phyloP scores from a whole-genome alignment of 129 eudicot genomes.

The Sambucus nigra region DNA sequence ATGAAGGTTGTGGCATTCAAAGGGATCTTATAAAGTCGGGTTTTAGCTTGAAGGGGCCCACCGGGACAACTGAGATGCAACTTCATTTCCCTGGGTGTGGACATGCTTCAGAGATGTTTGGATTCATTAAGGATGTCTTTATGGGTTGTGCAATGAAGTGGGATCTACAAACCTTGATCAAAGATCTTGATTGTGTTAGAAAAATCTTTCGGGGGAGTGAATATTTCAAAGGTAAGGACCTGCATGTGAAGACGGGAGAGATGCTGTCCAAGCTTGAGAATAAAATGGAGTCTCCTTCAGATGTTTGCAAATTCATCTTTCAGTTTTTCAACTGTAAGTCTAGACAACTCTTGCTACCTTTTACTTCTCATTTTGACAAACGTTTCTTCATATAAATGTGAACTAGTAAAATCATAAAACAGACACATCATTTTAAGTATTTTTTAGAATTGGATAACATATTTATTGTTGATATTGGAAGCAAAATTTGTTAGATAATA shows the following conservation, averaged over 20 bases:
- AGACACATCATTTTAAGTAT: too few relatives aligned
- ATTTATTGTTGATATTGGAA: too few relatives aligned
- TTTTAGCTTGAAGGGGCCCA: conserved; percentile 44
- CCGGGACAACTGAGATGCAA: conserved; percentile 74
- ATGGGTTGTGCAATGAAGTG: conserved; percentile 61
- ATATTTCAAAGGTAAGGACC: conserved; percentile 67
- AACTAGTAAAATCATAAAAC: not conserved
- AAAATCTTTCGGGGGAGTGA: conserved; percentile 61
- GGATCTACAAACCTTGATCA: conserved; percentile 46
- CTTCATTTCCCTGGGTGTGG: conserved; percentile 79
- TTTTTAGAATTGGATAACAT: too few relatives aligned
- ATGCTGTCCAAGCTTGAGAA: conserved; percentile 41
- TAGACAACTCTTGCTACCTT: conserved; percentile 11
- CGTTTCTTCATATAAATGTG: conserved; percentile 1
- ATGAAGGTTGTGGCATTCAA: conserved; percentile 62
- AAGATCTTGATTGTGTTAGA: conserved; percentile 78
- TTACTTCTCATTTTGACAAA: not conserved
- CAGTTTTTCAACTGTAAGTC: conserved; percentile 67
- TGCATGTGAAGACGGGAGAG: conserved; percentile 51
- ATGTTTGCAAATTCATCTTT: conserved; percentile 49
- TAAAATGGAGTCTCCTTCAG: conserved; percentile 52
- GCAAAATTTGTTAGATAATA: too few relatives aligned
- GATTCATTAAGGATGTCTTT: conserved; percentile 78
- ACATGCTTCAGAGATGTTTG: conserved; percentile 91
- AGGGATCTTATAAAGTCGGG: conserved; percentile 71